phyloP scores from a whole-genome alignment of 1,139 yeast species.

The Candida tropicalis region DNA sequence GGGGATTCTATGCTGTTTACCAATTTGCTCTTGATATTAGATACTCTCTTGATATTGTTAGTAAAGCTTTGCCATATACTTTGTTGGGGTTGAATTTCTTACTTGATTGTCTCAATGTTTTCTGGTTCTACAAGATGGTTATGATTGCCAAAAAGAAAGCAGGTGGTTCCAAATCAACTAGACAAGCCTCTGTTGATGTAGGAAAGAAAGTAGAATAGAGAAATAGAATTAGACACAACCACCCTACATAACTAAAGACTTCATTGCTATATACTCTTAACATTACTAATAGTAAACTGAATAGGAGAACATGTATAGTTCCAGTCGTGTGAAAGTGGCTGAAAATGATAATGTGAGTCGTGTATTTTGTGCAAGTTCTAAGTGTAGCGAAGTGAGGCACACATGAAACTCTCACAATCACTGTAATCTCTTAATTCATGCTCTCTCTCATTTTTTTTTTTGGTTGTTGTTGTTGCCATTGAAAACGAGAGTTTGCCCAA shows the following conservation, averaged over 20 bases:
- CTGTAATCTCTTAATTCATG: neutral
- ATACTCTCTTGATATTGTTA: slow-evolving; percentile 32
- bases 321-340: slow-evolving; percentile 1
- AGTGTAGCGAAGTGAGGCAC: no score
- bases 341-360: neutral
- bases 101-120: slow-evolving; percentile 68
- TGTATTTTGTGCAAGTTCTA: neutral
- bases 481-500: slow-evolving; percentile 1
- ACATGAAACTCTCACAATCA: slow-evolving; percentile 5
- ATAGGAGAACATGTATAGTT: neutral
- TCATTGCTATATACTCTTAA: no score
- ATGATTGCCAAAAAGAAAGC: slow-evolving; percentile 61
- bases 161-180: slow-evolving; percentile 25
- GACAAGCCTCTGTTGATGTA: slow-evolving; percentile 24
- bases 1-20: slow-evolving; percentile 82
- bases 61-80: slow-evolving; percentile 31
- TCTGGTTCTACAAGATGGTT: slow-evolving; percentile 86
- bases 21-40: slow-evolving; percentile 57
- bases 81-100: slow-evolving; percentile 64
- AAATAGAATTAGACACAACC: neutral
- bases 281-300: neutral
- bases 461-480: slow-evolving; percentile 6
- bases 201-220: slow-evolving; percentile 23
- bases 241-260: no score
- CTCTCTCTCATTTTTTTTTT: slow-evolving; percentile 1